A percentile compares a stretch with the other conserved stretches of the same genome.
Evolutionary conservation across 345 rosid genomes (phyloP).

Genomic region (Cochlearia excelsa): DNA sequence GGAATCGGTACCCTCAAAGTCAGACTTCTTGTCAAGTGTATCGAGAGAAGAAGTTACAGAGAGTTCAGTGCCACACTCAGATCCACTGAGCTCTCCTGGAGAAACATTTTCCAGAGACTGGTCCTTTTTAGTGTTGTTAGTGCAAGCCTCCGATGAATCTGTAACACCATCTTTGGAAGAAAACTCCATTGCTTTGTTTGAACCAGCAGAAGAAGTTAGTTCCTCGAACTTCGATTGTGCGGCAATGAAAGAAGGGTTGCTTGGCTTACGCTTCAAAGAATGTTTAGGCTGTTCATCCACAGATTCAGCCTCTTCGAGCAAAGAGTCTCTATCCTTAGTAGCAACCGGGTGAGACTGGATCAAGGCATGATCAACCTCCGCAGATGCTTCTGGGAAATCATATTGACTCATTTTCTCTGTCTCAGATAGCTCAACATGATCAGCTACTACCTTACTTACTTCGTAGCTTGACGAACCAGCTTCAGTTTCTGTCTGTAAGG

Average conservation of each 20-base stretch:
- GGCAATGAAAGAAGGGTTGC: conserved; percentile 65
- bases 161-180: conserved; percentile 42
- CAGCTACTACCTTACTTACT: conserved; percentile 29
- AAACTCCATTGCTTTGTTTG: conserved; percentile 37
- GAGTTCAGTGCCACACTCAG: conserved; percentile 91
- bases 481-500: conserved; percentile 37
- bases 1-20: conserved; percentile 44
- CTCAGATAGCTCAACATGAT: conserved; percentile 39
- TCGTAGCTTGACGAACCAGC: conserved; percentile 42
- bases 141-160: conserved; percentile 35
- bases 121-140: conserved; percentile 32
- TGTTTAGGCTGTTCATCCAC: conserved; percentile 54
- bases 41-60: conserved; percentile 89
- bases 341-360: conserved; percentile 39
- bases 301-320: conserved; percentile 38
- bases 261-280: conserved; percentile 60
- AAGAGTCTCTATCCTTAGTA: conserved; percentile 31
- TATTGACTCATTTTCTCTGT: conserved; percentile 37
- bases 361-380: conserved; percentile 34
- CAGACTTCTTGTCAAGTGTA: conserved; percentile 63
- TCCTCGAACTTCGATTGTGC: conserved; percentile 82
- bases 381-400: conserved; percentile 40
- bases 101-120: conserved; percentile 38
- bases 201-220: conserved; percentile 46
- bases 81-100: conserved; percentile 49